phyloP scores from a whole-genome alignment of 129 eudicot species.

The Chrysanthemum seticuspe region DNA sequence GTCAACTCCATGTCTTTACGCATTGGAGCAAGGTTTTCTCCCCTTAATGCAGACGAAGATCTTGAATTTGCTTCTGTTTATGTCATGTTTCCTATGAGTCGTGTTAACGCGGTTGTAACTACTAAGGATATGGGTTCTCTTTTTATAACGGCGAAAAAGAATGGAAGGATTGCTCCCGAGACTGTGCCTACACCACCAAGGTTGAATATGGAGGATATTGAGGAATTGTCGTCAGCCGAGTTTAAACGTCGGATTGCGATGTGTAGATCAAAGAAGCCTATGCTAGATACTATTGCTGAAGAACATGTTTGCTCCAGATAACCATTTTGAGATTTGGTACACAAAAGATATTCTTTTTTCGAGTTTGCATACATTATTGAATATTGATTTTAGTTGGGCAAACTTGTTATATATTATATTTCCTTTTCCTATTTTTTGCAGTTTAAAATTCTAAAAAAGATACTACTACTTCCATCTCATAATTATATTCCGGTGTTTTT shows the following conservation, averaged over 20 bases:
- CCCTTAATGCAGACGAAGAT: constrained; percentile 78
- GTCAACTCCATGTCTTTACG: constrained; percentile 58
- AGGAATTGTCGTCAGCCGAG: constrained; percentile 41
- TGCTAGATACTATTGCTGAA: constrained; percentile 85
- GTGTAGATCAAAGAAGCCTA: constrained; percentile 87
- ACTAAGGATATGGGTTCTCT: constrained; percentile 62
- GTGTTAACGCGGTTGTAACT: constrained; percentile 50
- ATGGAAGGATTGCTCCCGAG: constrained; percentile 46
- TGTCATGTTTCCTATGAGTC: constrained; percentile 64
- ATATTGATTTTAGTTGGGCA: constrained; percentile 16
- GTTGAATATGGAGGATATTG: constrained; percentile 36
- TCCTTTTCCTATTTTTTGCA: too few species aligned
- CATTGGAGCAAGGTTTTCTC: constrained; percentile 56
- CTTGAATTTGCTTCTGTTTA: constrained; percentile 63
- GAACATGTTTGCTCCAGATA: constrained; percentile 58
- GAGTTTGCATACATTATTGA: background rate
- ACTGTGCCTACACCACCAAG: constrained; percentile 20
- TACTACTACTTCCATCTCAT: too few species aligned
- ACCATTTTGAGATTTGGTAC: background rate
- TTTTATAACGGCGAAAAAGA: constrained; percentile 47
- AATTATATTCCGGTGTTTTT: too few species aligned
- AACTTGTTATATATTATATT: background rate
- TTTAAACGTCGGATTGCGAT: constrained; percentile 51
- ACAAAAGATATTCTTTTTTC: background rate
- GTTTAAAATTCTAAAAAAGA: too few species aligned